A percentile compares a stretch with the other conserved stretches of the same genome.
Evolutionary conservation across 768 basidiomycete species (phyloP).

Genomic region (Tulasnella sp.): DNA sequence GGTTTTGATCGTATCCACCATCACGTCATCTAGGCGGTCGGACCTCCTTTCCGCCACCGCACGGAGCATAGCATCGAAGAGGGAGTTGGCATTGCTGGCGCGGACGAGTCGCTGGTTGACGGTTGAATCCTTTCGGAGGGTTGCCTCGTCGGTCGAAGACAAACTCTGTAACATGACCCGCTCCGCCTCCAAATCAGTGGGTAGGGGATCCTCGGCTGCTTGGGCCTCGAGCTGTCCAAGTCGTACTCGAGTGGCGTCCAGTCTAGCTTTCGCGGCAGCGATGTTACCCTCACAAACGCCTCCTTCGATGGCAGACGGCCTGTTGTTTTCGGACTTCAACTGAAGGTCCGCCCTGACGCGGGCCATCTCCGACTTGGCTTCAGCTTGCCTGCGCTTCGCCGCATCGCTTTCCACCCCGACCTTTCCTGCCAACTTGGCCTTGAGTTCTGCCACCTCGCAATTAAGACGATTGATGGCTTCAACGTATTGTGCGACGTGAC

Average conservation of each 20-base stretch:
- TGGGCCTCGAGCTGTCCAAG: conserved; percentile 47
- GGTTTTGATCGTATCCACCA: conserved; percentile 64
- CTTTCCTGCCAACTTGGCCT: conserved; percentile 76
- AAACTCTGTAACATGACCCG: conserved; percentile 62
- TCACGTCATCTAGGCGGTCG: conserved; percentile 69
- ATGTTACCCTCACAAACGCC: conserved; percentile 69
- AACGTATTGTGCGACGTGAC: conserved; percentile 93
- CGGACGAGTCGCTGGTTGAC: conserved; percentile 58
- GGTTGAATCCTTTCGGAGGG: conserved; percentile 53
- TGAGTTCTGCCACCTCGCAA: conserved; percentile 76
- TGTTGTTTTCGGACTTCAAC: conserved; percentile 65
- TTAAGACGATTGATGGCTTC: conserved; percentile 90
- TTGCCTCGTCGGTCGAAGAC: conserved; percentile 66
- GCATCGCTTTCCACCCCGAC: conserved; percentile 58
- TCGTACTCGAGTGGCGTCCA: conserved; percentile 59
- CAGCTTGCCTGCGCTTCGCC: conserved; percentile 60
- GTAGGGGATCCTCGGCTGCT: conserved; percentile 37
- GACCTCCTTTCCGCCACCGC: conserved; percentile 75
- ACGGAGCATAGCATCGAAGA: conserved; percentile 84
- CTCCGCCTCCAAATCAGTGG: conserved; percentile 67
- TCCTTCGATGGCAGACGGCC: conserved; percentile 67
- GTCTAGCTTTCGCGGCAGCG: conserved; percentile 61
- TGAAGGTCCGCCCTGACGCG: conserved; percentile 69
- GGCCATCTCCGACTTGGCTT: conserved; percentile 69
- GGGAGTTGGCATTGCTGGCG: conserved; percentile 67